phyloP scores from a whole-genome alignment of 441 rosid species.

The Mallotus repandus region DNA sequence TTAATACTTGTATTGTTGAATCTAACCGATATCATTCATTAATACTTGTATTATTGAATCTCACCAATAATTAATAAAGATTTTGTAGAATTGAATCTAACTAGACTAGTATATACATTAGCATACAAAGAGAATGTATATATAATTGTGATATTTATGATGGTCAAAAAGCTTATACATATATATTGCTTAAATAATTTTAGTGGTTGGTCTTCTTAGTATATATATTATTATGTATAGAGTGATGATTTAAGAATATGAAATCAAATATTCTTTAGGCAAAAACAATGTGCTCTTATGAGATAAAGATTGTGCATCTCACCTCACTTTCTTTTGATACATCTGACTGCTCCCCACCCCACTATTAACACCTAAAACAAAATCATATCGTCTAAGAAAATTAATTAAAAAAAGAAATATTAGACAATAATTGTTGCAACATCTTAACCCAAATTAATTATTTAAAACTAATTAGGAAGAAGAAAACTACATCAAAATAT shows the following conservation, averaged over 20 bases:
- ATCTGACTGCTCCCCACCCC: constrained; percentile 5
- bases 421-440: background rate
- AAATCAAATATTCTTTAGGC: background rate
- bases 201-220: too few species aligned
- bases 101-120: too few species aligned
- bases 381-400: too few species aligned
- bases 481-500: background rate
- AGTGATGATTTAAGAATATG: background rate
- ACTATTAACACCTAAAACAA: background rate
- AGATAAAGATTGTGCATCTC: background rate
- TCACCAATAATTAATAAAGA: too few species aligned
- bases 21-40: too few species aligned
- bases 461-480: background rate
- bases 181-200: too few species aligned
- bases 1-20: too few species aligned
- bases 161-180: too few species aligned
- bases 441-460: background rate
- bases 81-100: too few species aligned
- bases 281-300: background rate
- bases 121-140: too few species aligned
- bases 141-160: too few species aligned
- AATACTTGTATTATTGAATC: too few species aligned
- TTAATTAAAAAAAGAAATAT: background rate
- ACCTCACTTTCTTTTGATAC: background rate
- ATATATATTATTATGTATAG: background rate